Conservation (phyloP, 768 basidiomycete genomes). For the Tylopilus cervinicoccineus region DNA sequence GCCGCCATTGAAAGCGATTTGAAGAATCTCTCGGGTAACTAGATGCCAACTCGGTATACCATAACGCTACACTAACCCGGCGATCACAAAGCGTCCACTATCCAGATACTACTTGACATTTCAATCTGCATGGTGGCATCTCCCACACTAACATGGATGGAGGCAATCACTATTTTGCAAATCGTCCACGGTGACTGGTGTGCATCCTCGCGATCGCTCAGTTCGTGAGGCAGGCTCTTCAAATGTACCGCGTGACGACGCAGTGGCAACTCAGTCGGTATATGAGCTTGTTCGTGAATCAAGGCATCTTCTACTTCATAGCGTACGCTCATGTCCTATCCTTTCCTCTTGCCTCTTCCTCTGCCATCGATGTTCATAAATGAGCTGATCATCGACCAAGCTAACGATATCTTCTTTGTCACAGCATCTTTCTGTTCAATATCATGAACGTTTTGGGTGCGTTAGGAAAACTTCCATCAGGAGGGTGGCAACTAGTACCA, state of each 20-base stretch:
- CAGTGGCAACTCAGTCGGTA: background rate
- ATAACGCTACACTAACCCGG: background rate
- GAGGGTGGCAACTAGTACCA: background rate
- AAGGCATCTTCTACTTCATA: background rate
- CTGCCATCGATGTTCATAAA: background rate
- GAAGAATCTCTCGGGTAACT: background rate
- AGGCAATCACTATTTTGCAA: background rate
- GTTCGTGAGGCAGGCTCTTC: background rate
- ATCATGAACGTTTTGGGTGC: background rate
- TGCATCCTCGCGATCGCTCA: background rate
- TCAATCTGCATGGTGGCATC: background rate
- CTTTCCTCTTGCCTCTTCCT: background rate
- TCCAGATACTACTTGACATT: background rate
- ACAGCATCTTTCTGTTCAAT: background rate
- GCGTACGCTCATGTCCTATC: background rate
- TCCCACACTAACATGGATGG: background rate
- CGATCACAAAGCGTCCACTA: background rate
- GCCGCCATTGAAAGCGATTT: background rate
- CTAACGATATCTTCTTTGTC: background rate
- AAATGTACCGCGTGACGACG: background rate
- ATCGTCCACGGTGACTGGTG: background rate
- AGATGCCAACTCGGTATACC: too few relatives aligned
- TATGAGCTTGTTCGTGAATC: background rate
- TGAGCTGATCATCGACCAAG: accelerated
- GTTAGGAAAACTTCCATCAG: background rate